phyloP scores from a whole-genome alignment of 805 yeast species.

The Spathaspora girioi region DNA sequence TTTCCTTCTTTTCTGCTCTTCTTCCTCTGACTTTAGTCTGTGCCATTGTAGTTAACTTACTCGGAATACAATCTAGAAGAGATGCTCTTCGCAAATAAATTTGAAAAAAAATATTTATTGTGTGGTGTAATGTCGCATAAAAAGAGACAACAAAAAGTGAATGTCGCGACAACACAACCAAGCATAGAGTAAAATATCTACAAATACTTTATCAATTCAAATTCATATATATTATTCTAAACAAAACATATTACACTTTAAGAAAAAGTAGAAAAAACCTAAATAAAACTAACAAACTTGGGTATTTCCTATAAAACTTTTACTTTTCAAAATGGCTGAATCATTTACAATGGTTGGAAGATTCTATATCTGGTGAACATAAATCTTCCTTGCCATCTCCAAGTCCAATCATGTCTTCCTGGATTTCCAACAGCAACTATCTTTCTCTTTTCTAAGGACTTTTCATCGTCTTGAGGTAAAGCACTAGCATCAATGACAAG shows the following conservation, averaged over 20 bases:
- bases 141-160: background rate
- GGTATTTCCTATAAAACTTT: background rate
- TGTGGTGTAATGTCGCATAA: background rate
- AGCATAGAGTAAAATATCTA: no score
- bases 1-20: conserved; percentile 32
- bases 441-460: background rate
- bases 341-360: background rate
- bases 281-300: background rate
- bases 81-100: conserved; percentile 2
- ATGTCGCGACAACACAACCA: no score
- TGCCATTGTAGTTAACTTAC: conserved; percentile 10
- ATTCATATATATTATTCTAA: background rate
- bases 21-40: conserved; percentile 37
- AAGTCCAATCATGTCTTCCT: background rate
- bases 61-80: background rate
- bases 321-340: no score
- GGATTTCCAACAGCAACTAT: background rate
- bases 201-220: background rate
- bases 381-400: background rate
- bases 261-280: background rate
- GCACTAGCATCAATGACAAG: conserved; percentile 1
- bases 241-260: background rate
- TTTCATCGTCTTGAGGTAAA: background rate
- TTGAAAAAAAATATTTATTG: background rate
- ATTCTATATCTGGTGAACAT: background rate